phyloP scores from a whole-genome alignment of 352 stramenopile genomes.

The Phytopythium oedochilum region DNA sequence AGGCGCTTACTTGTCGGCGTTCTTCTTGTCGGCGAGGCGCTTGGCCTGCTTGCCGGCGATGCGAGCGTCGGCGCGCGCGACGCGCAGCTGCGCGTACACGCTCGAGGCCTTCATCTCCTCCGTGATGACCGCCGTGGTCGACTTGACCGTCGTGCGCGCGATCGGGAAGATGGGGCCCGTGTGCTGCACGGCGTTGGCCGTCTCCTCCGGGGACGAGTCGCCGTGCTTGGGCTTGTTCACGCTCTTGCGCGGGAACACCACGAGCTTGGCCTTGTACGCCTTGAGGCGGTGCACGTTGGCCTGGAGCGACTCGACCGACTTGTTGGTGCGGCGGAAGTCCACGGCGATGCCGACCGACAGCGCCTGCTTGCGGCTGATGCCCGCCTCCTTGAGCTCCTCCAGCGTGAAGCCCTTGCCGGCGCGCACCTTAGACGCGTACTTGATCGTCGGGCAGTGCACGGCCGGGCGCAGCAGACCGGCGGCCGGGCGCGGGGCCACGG shows the following conservation, averaged over 20 bases:
- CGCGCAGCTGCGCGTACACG: constrained; percentile 80
- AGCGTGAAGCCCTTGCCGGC: constrained; percentile 98
- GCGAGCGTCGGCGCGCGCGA: constrained; percentile 81
- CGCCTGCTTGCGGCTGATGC: constrained; percentile 94
- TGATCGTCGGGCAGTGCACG: constrained; percentile 97
- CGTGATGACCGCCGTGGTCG: constrained; percentile 75
- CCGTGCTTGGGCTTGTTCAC: constrained; percentile 94
- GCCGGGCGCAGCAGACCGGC: constrained; percentile 94
- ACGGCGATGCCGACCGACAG: constrained; percentile 98
- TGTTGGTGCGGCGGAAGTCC: constrained; percentile 98
- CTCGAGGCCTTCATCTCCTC: constrained; percentile 84
- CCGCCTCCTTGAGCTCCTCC: constrained; percentile 98
- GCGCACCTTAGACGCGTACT: constrained; percentile 98
- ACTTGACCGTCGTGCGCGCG: constrained; percentile 70
- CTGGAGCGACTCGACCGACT: constrained; percentile 94
- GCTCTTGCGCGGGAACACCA: constrained; percentile 98
- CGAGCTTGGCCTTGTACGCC: constrained; percentile 98
- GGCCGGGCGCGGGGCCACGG: constrained; percentile 95
- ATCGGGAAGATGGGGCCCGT: constrained; percentile 77
- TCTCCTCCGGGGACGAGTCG: constrained; percentile 90
- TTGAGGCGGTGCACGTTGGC: constrained; percentile 98
- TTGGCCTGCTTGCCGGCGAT: constrained; percentile 89
- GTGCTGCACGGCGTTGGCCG: constrained; percentile 91
- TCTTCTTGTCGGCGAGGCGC: constrained; percentile 86
- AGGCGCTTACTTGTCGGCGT: constrained; percentile 72